Evolutionary conservation across 371 early-diverging fungal species (phyloP).

Genomic region (Mortierella sp.): DNA sequence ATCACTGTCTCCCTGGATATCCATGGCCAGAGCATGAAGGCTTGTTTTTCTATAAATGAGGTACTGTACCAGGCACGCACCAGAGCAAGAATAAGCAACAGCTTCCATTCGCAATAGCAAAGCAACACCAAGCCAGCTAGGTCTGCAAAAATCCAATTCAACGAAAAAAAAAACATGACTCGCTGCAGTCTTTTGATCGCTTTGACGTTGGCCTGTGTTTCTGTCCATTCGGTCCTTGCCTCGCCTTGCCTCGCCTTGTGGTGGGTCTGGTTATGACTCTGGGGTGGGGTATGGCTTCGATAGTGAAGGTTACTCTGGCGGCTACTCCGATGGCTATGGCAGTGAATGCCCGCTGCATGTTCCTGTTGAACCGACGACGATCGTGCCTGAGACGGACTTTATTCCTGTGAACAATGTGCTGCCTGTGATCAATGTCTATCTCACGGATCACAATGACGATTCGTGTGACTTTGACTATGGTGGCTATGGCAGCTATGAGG

Average conservation of each 20-base stretch:
- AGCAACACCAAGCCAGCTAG: too few relatives aligned
- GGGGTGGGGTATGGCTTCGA: too few relatives aligned
- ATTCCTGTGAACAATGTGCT: conserved; percentile 30
- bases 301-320: not conserved
- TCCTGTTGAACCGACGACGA: conserved; percentile 18
- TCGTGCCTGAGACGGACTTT: conserved; percentile 33
- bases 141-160: too few relatives aligned
- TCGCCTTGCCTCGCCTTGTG: not conserved
- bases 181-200: conserved; percentile 8
- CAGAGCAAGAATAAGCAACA: too few relatives aligned
- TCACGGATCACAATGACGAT: conserved; percentile 18
- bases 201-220: not conserved
- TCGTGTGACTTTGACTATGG: not conserved
- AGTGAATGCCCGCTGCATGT: not conserved
- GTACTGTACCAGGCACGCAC: too few relatives aligned
- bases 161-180: too few relatives aligned
- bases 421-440: conserved; percentile 24
- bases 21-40: too few relatives aligned
- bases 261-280: not conserved
- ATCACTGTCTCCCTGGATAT: too few relatives aligned
- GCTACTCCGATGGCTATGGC: not conserved
- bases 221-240: conserved; percentile 1
- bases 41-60: too few relatives aligned
- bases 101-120: too few relatives aligned
- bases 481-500: too few relatives aligned